Evolutionary conservation across 1,139 yeast genomes (phyloP), one percentile per base, ranked within the genome.

Genomic region (Blastobotrys persicus): DNA sequence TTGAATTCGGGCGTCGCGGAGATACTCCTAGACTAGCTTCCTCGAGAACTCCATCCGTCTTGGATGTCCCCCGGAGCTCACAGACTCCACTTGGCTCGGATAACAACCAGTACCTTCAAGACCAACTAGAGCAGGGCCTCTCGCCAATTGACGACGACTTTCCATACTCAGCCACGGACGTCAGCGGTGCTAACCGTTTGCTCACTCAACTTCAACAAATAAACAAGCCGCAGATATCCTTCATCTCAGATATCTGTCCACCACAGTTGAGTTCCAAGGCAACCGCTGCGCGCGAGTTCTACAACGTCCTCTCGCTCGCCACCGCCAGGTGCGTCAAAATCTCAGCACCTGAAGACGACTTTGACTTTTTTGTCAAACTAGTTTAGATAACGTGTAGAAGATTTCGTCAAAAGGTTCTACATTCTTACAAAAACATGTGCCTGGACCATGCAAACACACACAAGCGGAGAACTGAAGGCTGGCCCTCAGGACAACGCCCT

Each of bases 1-100:
- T 49, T 26, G 52, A 50, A 44, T 9, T 47, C 13, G 53, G 51
- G 14, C 47, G 39, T 37, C 41, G 41, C 12, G 26, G 53, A 33
- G 34, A 37, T 16, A 44, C 37, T 9, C 31, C 45, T 4, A 45
- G 45, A 11, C 19, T 50, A 31, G 37, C 48, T 33, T 47, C 51
- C 17, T 31, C 45, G 19, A 26, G 47, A n/a, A 28, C 31, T 9
- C 39, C 33, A 11, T 34, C 32, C 39, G 31, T 44, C 9, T 16
- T 31, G 17, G 14, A 18, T 31, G 12, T 26, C 18, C 52, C 20
- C 19, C 43, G 31, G 31, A 34, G 14, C 32, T 49, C 28, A 34
- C 46, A 11, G 42, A 47, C 14, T 31, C 20, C 26, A 31, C 44
- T 9, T 40, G 23, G 18, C 28, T 23, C 28, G 17, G 33, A 33